phyloP scores from a whole-genome alignment of 164 flowering plant species.

The Vitis labrusca region DNA sequence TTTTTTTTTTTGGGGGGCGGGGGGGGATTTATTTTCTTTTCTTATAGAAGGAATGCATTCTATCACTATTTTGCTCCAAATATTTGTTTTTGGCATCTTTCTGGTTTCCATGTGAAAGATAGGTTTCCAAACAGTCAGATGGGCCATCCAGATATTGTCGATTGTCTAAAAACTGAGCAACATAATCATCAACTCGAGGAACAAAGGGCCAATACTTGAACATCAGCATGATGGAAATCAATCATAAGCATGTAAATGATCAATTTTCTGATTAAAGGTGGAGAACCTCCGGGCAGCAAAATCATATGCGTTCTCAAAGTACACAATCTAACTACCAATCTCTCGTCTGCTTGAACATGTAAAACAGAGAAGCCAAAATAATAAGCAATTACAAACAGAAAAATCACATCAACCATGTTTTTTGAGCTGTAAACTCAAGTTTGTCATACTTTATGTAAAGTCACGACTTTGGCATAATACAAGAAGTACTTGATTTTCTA shows the following conservation, averaged over 20 bases:
- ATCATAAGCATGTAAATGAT: constrained; percentile 21
- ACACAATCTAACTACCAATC: constrained; percentile 9
- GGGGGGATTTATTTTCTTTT: constrained; percentile 21
- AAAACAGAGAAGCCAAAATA: constrained; percentile 16
- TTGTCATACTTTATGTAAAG: too few relatives aligned
- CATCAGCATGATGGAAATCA: constrained; percentile 20
- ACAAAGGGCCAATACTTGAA: constrained; percentile 8
- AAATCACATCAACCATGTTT: background rate
- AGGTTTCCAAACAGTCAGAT: constrained; percentile 6
- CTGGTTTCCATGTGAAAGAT: constrained; percentile 2
- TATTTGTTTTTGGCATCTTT: constrained; percentile 6
- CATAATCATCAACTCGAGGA: constrained; percentile 17
- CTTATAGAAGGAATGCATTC: constrained; percentile 1
- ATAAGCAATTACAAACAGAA: constrained; percentile 3
- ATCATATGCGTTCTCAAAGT: constrained; percentile 16
- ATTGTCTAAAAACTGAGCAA: constrained; percentile 9
- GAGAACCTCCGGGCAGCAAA: constrained; percentile 20
- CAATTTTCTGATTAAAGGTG: constrained; percentile 8
- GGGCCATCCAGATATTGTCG: constrained; percentile 1
- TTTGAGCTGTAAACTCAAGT: too few relatives aligned
- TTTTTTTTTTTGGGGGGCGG: constrained; percentile 6
- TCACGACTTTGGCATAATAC: too few relatives aligned
- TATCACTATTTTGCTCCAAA: constrained; percentile 11
- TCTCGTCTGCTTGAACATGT: constrained; percentile 17
- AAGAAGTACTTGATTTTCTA: too few relatives aligned